Evolutionary conservation across 2,329 filamentous ascomycete species (phyloP).

Genomic region (Alternaria alternata): DNA sequence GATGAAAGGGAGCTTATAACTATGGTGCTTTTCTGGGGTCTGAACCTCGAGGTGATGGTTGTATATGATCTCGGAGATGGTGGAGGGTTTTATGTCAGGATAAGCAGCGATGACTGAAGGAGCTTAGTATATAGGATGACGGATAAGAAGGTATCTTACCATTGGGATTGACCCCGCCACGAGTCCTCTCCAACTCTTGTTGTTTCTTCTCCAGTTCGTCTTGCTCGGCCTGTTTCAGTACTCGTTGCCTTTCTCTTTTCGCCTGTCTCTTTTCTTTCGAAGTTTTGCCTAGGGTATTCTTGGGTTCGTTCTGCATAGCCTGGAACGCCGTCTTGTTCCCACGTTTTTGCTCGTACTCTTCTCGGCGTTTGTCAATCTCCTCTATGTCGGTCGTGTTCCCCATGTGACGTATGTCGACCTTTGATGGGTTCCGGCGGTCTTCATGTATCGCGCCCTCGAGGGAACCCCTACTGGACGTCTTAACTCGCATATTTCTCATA

Average conservation of each 20-base stretch:
- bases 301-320: conserved; percentile 24
- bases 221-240: conserved; percentile 44
- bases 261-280: conserved; percentile 48
- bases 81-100: conserved; percentile 46
- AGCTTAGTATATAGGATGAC: conserved; percentile 11
- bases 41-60: conserved; percentile 52
- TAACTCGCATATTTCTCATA: conserved; percentile 77
- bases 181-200: conserved; percentile 22
- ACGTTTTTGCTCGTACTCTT: conserved; percentile 63
- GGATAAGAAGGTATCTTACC: conserved; percentile 43
- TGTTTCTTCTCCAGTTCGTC: conserved; percentile 34
- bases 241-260: conserved; percentile 46
- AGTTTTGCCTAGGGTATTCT: conserved; percentile 28
- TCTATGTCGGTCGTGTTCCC: conserved; percentile 15
- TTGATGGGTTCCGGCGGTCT: conserved; percentile 62
- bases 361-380: conserved; percentile 63
- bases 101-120: conserved; percentile 58
- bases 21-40: conserved; percentile 43
- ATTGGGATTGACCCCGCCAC: conserved; percentile 48
- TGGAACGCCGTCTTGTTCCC: conserved; percentile 23
- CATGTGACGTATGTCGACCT: conserved; percentile 63
- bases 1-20: conserved; percentile 71
- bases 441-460: conserved; percentile 77
- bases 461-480: conserved; percentile 58
- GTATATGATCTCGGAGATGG: conserved; percentile 58